A percentile compares a stretch with the other conserved stretches of the same genome.
phyloP scores from a whole-genome alignment of 202 grass and related monocot genomes.

The Digitaria exilis region DNA sequence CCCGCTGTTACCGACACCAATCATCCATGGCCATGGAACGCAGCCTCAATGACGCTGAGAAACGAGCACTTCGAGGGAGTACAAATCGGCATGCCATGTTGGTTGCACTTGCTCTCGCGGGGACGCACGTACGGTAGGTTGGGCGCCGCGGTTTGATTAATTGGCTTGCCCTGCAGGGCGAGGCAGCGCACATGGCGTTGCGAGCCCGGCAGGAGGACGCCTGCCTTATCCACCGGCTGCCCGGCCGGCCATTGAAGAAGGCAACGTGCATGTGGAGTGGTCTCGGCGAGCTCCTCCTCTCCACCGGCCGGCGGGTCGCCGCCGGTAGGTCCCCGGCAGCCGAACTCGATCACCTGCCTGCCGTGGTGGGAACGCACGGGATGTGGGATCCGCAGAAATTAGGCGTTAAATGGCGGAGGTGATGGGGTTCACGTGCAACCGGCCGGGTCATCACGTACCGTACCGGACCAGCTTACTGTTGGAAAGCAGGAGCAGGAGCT shows the following conservation, averaged over 20 bases:
- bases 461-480: background rate
- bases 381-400: background rate
- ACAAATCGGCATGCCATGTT: background rate
- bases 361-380: background rate
- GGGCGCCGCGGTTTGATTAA: slow-evolving; percentile 27
- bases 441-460: background rate
- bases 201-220: slow-evolving; percentile 2
- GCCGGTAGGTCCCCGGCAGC: background rate
- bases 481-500: no score
- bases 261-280: background rate
- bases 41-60: no score
- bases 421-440: background rate
- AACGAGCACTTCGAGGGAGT: no score
- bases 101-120: background rate
- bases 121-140: slow-evolving; percentile 12
- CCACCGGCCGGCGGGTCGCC: background rate
- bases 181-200: slow-evolving; percentile 42
- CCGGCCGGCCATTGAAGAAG: slow-evolving; percentile 16
- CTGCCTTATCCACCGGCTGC: slow-evolving; percentile 14
- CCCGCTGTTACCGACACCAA: background rate
- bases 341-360: background rate
- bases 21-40: no score
- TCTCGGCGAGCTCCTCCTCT: background rate
- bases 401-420: background rate
- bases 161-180: background rate